A percentile compares a stretch with the other conserved stretches of the same genome.
These are phyloP conservation scores for Diaporthe australafricana DNA, from an alignment of 2,329 filamentous ascomycete species.

Conservation along the genomic window DNA sequence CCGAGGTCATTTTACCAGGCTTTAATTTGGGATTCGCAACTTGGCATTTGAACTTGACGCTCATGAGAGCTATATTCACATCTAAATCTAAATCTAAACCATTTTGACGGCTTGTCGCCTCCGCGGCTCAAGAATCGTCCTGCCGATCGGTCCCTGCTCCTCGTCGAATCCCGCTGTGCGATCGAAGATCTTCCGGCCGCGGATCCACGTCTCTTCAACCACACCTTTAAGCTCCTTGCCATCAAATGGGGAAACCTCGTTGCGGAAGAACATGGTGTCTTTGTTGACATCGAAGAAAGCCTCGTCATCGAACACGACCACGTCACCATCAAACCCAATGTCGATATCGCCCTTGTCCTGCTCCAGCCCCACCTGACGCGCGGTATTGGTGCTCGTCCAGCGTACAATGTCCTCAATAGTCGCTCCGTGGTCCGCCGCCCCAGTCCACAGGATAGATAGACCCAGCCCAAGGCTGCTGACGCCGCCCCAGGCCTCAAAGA, in stretches of 20 bases:
- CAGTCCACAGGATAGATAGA: slow-evolving; percentile 88
- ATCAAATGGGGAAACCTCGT: slow-evolving; percentile 92
- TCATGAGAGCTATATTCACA: neutral
- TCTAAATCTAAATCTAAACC: neutral
- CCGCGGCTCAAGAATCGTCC: neutral
- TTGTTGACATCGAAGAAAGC: slow-evolving; percentile 78
- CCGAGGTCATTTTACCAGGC: too few relatives aligned
- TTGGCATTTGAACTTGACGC: too few relatives aligned
- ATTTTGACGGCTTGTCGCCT: neutral
- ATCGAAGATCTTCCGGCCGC: slow-evolving; percentile 79
- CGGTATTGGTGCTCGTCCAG: slow-evolving; percentile 88
- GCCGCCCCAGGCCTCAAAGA: slow-evolving; percentile 96
- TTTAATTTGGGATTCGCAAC: neutral
- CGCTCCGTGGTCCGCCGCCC: slow-evolving; percentile 65
- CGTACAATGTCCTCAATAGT: slow-evolving; percentile 83
- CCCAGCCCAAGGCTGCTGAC: slow-evolving; percentile 96
- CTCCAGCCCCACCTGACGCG: slow-evolving; percentile 85
- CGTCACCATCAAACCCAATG: slow-evolving; percentile 87
- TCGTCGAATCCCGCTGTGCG: neutral
- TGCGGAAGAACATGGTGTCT: slow-evolving; percentile 92
- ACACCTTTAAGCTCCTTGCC: slow-evolving; percentile 81
- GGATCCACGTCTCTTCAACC: slow-evolving; percentile 87
- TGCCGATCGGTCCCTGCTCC: neutral
- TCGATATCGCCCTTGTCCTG: slow-evolving; percentile 82
- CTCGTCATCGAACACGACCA: slow-evolving; percentile 92